phyloP scores from a whole-genome alignment of 2,329 filamentous ascomycete genomes.

The Simplicillium sp. region DNA sequence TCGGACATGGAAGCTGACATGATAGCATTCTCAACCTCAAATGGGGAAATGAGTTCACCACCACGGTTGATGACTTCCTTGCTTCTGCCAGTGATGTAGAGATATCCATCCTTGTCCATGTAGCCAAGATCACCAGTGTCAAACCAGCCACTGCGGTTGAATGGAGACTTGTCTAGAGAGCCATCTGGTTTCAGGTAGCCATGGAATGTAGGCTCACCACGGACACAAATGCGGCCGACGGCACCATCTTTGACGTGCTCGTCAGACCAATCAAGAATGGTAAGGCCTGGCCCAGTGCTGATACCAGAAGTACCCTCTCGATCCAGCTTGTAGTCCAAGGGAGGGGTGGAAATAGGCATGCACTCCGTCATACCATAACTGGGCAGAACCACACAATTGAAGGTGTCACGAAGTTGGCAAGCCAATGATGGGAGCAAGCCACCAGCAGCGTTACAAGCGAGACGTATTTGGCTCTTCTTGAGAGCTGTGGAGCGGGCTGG shows the following conservation, averaged over 20 bases:
- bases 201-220: constrained; percentile 39
- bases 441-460: constrained; percentile 48
- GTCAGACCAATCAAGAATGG: constrained; percentile 34
- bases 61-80: constrained; percentile 50
- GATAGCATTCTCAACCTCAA: constrained; percentile 49
- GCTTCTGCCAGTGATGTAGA: constrained; percentile 44
- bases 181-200: constrained; percentile 37
- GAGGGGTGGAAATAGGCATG: constrained; percentile 48
- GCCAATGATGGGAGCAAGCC: constrained; percentile 42
- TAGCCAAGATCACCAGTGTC: constrained; percentile 46
- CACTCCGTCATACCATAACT: constrained; percentile 53
- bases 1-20: constrained; percentile 31
- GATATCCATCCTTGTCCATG: constrained; percentile 38
- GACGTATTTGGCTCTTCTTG: constrained; percentile 31
- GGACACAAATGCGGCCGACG: constrained; percentile 39
- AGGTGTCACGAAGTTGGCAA: constrained; percentile 35
- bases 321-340: constrained; percentile 40
- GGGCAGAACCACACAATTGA: constrained; percentile 40
- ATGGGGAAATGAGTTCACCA: constrained; percentile 49
- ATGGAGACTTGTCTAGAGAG: constrained; percentile 31
- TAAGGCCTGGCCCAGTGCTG: constrained; percentile 39
- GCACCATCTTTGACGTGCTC: constrained; percentile 17
- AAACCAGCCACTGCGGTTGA: constrained; percentile 41
- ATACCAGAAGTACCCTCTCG: constrained; percentile 43
- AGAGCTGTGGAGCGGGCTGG: constrained; percentile 27